Conservation (phyloP, 2,329 filamentous ascomycete species). For the Penicillium sumatraense region DNA sequence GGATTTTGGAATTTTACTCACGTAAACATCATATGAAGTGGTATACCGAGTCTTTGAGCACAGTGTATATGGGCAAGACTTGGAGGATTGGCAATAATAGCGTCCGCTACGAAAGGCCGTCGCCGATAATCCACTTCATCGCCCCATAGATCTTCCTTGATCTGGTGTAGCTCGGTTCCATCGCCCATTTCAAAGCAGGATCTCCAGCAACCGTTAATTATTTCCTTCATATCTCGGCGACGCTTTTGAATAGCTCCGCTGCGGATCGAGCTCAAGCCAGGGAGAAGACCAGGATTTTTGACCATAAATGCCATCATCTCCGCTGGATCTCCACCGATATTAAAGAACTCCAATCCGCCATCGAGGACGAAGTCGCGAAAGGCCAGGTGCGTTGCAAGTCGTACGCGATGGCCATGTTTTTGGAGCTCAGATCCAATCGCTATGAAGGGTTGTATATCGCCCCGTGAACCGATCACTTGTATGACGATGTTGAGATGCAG, state of each 20-base stretch:
- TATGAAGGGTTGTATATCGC: slow-evolving; percentile 77
- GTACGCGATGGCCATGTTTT: slow-evolving; percentile 72
- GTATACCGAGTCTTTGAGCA: slow-evolving; percentile 76
- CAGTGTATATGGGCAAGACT: slow-evolving; percentile 80
- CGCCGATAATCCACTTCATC: slow-evolving; percentile 48
- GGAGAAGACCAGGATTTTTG: slow-evolving; percentile 84
- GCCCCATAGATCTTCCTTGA: slow-evolving; percentile 52
- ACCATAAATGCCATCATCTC: slow-evolving; percentile 90
- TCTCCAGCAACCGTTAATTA: slow-evolving; percentile 83
- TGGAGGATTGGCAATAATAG: slow-evolving; percentile 84
- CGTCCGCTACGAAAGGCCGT: slow-evolving; percentile 78
- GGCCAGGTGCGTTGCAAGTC: slow-evolving; percentile 72
- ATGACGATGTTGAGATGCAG: slow-evolving; percentile 65
- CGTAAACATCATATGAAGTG: slow-evolving; percentile 87
- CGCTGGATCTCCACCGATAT: slow-evolving; percentile 73
- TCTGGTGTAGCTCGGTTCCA: slow-evolving; percentile 60
- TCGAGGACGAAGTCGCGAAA: slow-evolving; percentile 73
- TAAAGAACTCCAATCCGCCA: slow-evolving; percentile 75
- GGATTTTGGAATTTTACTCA: slow-evolving; percentile 48
- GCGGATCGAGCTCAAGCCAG: slow-evolving; percentile 74
- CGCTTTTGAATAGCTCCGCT: slow-evolving; percentile 78
- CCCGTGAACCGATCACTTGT: slow-evolving; percentile 74
- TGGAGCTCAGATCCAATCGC: slow-evolving; percentile 70
- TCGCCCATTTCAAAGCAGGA: slow-evolving; percentile 81
- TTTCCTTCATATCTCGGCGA: slow-evolving; percentile 76